These are phyloP conservation scores for Mrakia blollopis DNA, from an alignment of 768 basidiomycete genomes.

Conservation along the genomic window DNA sequence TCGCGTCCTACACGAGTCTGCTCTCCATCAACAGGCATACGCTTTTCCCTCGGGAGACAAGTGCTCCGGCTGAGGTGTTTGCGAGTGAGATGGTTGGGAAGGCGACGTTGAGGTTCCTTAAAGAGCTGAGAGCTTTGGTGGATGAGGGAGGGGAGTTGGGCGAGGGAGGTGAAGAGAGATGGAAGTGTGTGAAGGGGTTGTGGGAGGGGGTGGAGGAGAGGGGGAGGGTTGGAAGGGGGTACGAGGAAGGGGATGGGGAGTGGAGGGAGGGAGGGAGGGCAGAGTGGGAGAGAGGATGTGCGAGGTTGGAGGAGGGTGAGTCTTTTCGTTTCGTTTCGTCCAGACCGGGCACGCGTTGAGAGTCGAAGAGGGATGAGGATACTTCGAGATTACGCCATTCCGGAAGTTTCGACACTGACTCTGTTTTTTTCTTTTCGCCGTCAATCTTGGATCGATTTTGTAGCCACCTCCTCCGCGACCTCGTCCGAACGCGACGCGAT, in stretches of 20 bases:
- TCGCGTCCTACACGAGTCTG: conserved; percentile 21
- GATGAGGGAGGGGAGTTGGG: neutral
- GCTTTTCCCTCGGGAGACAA: conserved; percentile 20
- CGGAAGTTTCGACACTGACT: neutral
- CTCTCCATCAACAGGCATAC: conserved; percentile 26
- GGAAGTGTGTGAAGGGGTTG: conserved; percentile 22
- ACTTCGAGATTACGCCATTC: no score
- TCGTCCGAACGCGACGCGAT: conserved; percentile 16
- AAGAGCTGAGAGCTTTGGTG: conserved; percentile 12
- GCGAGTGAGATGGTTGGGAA: conserved; percentile 18
- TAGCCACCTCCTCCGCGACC: neutral
- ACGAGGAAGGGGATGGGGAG: conserved; percentile 25
- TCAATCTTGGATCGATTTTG: no score
- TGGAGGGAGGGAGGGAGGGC: conserved; percentile 11
- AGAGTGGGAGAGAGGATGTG: conserved; percentile 18
- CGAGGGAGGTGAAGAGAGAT: conserved; percentile 14
- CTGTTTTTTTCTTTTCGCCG: neutral
- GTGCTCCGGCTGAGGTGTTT: conserved; percentile 25
- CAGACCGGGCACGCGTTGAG: no score
- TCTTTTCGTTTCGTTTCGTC: neutral
- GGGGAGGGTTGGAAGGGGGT: conserved; percentile 29
- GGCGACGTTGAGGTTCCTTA: conserved; percentile 19
- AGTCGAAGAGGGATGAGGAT: no score
- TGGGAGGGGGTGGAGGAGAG: conserved; percentile 28
- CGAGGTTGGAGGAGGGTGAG: conserved; percentile 1